Base-by-base conservation (phyloP, 768 basidiomycete genomes). In the Lentinula boryana region DNA sequence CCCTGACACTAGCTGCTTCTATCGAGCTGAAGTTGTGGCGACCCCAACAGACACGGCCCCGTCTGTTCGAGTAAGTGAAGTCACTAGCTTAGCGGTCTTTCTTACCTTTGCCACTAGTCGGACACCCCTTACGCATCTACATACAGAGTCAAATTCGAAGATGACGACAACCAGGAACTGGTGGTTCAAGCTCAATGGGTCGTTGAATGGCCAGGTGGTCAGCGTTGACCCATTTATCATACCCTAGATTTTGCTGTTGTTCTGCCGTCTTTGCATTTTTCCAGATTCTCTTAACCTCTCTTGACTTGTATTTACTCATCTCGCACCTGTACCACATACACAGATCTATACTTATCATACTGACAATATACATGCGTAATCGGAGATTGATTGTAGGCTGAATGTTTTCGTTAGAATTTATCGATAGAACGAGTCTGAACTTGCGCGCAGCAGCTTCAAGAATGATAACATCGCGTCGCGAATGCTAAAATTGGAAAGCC, bases 1-100 rank as follows among this genome's bases (percentile, higher is more conserved):
- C 72, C 92, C 92, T 0, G 92, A 94, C 68, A 94, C 92, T 0
- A 93, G 90, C 65, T 92, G 89, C 69, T 94, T 94, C 76, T 94
- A 94, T 68, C 87, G 89, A 31, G 92, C 92, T 6, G 88, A 91
- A 67, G 91, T 94, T 5, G 78, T 91, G 50, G 79, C 84, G n/a
- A 82, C 84, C 9, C 91, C 89, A 8, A 76, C 72, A 63, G 73
- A 78, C 54, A 68, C 75, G 58, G 74, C 75, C 49, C 70, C 71
- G 21, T 64, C 67, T 36, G 74, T 75, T 54, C 70, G 74, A 58
- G 76, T 79, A 63, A 64, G 74, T 64, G 18, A 18, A 23, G 40
- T 46, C 43, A 23, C 16, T 43, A 33, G 40, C 18, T 50, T 43
- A 18, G 59, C 56, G 8, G 27, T 41, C 48, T 6, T 43, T 63